These are phyloP conservation scores for Lentinula boryana DNA, from an alignment of 768 basidiomycete genomes.

Conservation along the genomic window DNA sequence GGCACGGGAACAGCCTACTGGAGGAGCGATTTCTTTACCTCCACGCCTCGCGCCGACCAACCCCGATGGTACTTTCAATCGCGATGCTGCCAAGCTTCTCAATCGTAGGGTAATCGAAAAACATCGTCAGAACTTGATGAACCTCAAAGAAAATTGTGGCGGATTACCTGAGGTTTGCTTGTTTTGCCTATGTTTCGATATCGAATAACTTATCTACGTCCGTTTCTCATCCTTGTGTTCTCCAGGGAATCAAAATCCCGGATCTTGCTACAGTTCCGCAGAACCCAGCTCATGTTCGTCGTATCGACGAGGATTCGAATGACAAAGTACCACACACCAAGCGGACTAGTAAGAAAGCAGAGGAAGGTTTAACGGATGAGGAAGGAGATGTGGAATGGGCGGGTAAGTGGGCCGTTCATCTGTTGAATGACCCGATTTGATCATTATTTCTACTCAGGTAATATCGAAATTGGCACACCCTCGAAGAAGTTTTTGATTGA, in stretches of 20 bases:
- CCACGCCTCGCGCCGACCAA: background rate
- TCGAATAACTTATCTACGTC: background rate
- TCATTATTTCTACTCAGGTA: slow-evolving; percentile 23
- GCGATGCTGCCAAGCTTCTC: slow-evolving; percentile 13
- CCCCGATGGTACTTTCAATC: slow-evolving; percentile 2
- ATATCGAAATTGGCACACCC: slow-evolving; percentile 32
- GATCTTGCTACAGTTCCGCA: slow-evolving; percentile 15
- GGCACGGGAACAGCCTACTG: background rate
- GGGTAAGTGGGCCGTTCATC: slow-evolving; percentile 12
- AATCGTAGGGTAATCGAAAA: slow-evolving; percentile 21
- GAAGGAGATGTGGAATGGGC: slow-evolving; percentile 31
- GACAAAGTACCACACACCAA: background rate
- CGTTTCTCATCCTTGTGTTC: background rate
- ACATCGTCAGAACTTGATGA: slow-evolving; percentile 31
- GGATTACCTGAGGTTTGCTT: background rate
- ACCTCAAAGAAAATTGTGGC: slow-evolving; percentile 26
- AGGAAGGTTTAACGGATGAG: slow-evolving; percentile 23
- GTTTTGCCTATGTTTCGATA: background rate
- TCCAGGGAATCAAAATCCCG: slow-evolving; percentile 21
- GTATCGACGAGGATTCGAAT: slow-evolving; percentile 15
- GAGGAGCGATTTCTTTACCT: background rate
- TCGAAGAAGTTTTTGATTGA: slow-evolving; percentile 30
- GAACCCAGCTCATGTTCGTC: slow-evolving; percentile 16
- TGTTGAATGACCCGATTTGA: background rate
- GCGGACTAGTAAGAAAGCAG: background rate